These are phyloP conservation scores for Calonectria multiphialidica DNA, from an alignment of 2,329 filamentous ascomycete genomes.

Conservation along the genomic window DNA sequence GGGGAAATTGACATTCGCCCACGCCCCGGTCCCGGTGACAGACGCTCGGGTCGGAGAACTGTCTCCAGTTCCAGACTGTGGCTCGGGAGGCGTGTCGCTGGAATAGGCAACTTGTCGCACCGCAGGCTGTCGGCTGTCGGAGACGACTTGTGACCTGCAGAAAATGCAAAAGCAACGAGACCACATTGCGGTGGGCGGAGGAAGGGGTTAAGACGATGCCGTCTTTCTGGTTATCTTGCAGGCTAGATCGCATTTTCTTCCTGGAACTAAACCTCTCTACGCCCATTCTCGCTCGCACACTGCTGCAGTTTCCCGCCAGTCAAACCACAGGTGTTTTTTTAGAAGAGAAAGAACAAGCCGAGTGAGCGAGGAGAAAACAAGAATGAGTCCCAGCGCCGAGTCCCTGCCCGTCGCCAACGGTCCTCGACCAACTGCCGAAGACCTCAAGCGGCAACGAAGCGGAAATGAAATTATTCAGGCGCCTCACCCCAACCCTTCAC, in stretches of 20 bases:
- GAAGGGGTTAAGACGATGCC: slow-evolving; percentile 6
- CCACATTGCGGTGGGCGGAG: slow-evolving; percentile 14
- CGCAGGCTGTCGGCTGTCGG: slow-evolving; percentile 3
- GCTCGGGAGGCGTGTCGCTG: slow-evolving; percentile 4
- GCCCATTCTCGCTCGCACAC: neutral
- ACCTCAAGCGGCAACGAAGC: slow-evolving; percentile 35
- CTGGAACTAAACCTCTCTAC: neutral
- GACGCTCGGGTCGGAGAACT: slow-evolving; percentile 14
- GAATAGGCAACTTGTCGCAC: slow-evolving; percentile 33
- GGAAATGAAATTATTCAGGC: slow-evolving; percentile 36
- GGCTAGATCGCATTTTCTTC: neutral
- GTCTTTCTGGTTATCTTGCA: slow-evolving; percentile 1
- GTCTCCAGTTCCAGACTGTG: neutral
- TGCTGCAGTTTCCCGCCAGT: neutral
- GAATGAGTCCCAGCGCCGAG: slow-evolving; percentile 36
- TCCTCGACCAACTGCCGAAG: slow-evolving; percentile 18
- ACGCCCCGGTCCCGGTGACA: slow-evolving; percentile 10
- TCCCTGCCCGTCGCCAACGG: slow-evolving; percentile 30
- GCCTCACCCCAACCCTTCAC: slow-evolving; percentile 47
- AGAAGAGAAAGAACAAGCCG: too few relatives aligned
- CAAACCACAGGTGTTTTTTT: too few relatives aligned
- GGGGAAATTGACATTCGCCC: slow-evolving; percentile 18
- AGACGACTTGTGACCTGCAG: slow-evolving; percentile 28
- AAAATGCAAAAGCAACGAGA: slow-evolving; percentile 15
- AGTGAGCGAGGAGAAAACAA: neutral